Evolutionary conservation across 2,329 filamentous ascomycete species (phyloP).

Genomic region (Colletotrichum musicola): DNA sequence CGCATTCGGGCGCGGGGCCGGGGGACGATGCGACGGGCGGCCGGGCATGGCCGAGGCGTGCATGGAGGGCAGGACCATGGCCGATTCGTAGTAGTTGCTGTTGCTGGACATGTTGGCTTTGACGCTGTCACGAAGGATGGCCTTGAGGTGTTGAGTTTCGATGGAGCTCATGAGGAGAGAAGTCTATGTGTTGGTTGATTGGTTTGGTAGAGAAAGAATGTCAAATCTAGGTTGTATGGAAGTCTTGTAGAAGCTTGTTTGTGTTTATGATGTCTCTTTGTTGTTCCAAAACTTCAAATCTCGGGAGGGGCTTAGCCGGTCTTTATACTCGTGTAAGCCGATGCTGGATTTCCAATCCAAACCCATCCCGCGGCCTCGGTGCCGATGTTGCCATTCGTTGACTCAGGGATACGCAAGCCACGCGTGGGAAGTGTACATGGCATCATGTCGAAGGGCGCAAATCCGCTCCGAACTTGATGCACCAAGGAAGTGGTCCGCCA

Average conservation of each 20-base stretch:
- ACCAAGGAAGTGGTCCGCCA: conserved; percentile 5
- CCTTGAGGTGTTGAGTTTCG: conserved; percentile 31
- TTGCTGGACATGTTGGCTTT: conserved; percentile 23
- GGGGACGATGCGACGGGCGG: conserved; percentile 22
- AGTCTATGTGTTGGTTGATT: not conserved
- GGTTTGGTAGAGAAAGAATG: not conserved
- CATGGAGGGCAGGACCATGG: conserved; percentile 33
- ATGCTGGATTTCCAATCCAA: conserved; percentile 1
- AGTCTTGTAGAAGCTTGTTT: conserved; percentile 4
- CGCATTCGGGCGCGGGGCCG: not conserved
- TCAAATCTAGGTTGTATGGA: not conserved
- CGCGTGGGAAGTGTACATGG: conserved; percentile 12
- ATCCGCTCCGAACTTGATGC: no score
- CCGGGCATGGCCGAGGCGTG: conserved; percentile 35
- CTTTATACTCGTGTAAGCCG: conserved; percentile 16
- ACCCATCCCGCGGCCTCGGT: conserved; percentile 9
- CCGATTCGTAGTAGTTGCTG: conserved; percentile 34
- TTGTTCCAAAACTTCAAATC: not conserved
- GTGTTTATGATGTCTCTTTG: not conserved
- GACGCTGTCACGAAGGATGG: conserved; percentile 25
- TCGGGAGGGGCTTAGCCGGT: conserved; percentile 6
- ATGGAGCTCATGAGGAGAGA: conserved; percentile 29
- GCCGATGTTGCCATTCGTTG: not conserved
- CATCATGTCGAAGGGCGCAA: conserved; percentile 36
- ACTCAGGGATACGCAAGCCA: conserved; percentile 14